Conservation (phyloP, 768 basidiomycete genomes). For the Grammothele lineata region DNA sequence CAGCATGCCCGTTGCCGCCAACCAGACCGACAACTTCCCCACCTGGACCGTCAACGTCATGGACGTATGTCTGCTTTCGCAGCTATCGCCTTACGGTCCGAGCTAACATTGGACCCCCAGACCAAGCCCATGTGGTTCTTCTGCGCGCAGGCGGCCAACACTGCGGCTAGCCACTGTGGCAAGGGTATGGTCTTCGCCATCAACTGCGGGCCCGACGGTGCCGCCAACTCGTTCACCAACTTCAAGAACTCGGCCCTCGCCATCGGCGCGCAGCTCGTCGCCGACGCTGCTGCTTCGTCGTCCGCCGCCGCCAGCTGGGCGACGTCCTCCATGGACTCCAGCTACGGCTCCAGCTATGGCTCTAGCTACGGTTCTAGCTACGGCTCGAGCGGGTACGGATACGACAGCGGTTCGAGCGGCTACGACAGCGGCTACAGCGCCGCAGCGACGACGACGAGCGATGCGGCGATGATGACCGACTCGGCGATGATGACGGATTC, state of each 20-base stretch:
- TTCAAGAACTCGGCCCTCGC: constrained; percentile 57
- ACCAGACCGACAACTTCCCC: constrained; percentile 43
- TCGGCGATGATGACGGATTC: no score
- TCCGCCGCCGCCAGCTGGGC: constrained; percentile 27
- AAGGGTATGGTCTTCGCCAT: constrained; percentile 65
- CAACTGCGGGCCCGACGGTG: constrained; percentile 53
- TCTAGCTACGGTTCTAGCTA: no score
- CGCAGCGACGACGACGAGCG: no score
- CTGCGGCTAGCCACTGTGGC: constrained; percentile 54
- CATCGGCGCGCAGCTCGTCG: constrained; percentile 45
- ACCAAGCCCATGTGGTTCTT: constrained; percentile 57
- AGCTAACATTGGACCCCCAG: constrained; percentile 22
- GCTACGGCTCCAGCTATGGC: no score
- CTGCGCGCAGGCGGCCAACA: constrained; percentile 49
- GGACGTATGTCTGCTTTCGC: constrained; percentile 23
- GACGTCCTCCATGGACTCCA: no score
- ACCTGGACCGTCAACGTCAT: constrained; percentile 44
- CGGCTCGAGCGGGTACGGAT: no score
- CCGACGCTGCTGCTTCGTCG: constrained; percentile 36
- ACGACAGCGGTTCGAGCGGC: no score
- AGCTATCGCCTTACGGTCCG: background rate
- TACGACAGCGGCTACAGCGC: no score
- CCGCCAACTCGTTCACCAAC: constrained; percentile 55
- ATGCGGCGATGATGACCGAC: no score
- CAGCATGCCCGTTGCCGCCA: constrained; percentile 51